Percentiles rank a stretch among this genome's conserved stretches.
Conservation (phyloP, 1,284 basidiomycete genomes). For the Ganoderma meredithae region DNA sequence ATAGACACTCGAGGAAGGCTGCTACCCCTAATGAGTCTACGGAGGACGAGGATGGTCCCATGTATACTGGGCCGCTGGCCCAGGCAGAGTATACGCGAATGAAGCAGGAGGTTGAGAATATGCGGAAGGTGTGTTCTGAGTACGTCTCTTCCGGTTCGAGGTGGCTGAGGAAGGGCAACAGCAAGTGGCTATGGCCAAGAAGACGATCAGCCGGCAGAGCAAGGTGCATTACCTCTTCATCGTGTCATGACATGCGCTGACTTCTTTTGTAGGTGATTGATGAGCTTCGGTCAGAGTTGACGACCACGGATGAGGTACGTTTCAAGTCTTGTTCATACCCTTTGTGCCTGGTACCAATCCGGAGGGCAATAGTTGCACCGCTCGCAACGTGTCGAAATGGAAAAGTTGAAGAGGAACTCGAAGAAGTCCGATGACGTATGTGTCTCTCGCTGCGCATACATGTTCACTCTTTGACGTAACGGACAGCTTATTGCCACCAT, state of each 20-base stretch:
- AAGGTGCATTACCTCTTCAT: conserved; percentile 51
- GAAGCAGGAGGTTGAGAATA: conserved; percentile 49
- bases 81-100: conserved; percentile 50
- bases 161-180: conserved; percentile 42
- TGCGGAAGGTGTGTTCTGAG: conserved; percentile 56
- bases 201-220: conserved; percentile 58
- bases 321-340: neutral
- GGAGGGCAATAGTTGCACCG: conserved; percentile 50
- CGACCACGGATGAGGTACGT: conserved; percentile 43
- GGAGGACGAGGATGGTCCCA: conserved; percentile 32
- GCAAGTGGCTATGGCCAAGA: conserved; percentile 57
- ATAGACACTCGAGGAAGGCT: conserved; percentile 27
- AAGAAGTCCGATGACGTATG: conserved; percentile 65
- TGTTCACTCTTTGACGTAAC: conserved; percentile 9
- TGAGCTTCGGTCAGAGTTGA: conserved; percentile 53
- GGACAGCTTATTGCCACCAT: conserved; percentile 59
- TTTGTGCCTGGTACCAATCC: conserved; percentile 15
- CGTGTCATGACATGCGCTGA: conserved; percentile 17
- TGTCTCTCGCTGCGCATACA: neutral
- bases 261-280: conserved; percentile 53
- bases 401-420: conserved; percentile 53
- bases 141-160: neutral
- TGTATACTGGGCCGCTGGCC: conserved; percentile 44
- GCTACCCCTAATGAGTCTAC: conserved; percentile 24
- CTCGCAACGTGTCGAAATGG: conserved; percentile 56